Percentiles rank a stretch among this genome's conserved stretches.
phyloP scores from a whole-genome alignment of 805 yeast species.

The Ogataea polymorpha region DNA sequence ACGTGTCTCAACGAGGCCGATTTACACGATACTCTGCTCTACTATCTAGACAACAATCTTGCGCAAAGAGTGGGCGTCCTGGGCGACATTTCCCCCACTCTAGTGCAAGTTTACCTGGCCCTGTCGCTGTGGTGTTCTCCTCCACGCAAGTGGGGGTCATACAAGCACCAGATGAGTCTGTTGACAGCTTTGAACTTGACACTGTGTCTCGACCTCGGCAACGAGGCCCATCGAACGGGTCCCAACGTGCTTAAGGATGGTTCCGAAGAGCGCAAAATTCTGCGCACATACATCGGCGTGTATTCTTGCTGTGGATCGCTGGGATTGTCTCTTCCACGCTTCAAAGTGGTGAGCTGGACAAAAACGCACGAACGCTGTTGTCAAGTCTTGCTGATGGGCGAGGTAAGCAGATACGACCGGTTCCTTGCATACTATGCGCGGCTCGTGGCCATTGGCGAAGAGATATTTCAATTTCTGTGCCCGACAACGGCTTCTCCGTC shows the following conservation, averaged over 20 bases:
- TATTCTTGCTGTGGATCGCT: constrained; percentile 51
- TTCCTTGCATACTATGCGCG: constrained; percentile 44
- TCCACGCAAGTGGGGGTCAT: constrained; percentile 49
- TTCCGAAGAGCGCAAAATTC: constrained; percentile 34
- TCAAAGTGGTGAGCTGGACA: constrained; percentile 49
- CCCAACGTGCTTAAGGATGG: constrained; percentile 27
- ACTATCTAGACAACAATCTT: constrained; percentile 44
- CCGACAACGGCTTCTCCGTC: constrained; percentile 26
- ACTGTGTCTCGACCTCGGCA: constrained; percentile 48
- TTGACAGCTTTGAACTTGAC: constrained; percentile 43
- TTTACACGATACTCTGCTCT: constrained; percentile 40
- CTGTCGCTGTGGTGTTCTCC: constrained; percentile 54
- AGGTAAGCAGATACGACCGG: constrained; percentile 37
- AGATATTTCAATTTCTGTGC: constrained; percentile 40
- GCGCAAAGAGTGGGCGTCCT: constrained; percentile 44
- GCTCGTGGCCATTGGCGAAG: constrained; percentile 49
- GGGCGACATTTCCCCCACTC: constrained; percentile 40
- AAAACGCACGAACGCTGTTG: constrained; percentile 40
- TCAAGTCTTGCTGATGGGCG: constrained; percentile 34
- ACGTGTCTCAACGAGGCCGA: constrained; percentile 46
- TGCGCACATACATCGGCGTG: constrained; percentile 45
- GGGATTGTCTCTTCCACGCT: constrained; percentile 49
- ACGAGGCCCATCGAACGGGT: constrained; percentile 30
- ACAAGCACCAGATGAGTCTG: constrained; percentile 48
- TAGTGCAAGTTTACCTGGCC: constrained; percentile 42